A percentile compares a stretch with the other conserved stretches of the same genome.
Evolutionary conservation across 352 stramenopile genomes (phyloP).

Genomic region (Globisporangium parvum): DNA sequence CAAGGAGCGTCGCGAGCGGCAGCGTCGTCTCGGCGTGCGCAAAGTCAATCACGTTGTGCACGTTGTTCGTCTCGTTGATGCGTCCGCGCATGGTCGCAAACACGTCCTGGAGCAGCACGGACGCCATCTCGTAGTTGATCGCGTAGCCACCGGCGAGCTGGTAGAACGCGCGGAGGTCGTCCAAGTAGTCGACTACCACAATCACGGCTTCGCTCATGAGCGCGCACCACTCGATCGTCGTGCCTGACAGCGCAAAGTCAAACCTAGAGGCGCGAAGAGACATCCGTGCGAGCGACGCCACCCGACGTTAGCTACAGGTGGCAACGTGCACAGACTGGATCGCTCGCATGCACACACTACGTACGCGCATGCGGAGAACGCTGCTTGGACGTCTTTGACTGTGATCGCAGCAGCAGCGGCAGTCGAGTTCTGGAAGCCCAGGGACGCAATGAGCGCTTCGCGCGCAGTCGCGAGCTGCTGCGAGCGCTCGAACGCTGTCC

Average conservation of each 20-base stretch:
- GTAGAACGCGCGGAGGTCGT: constrained; percentile 71
- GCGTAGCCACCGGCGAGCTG: constrained; percentile 44
- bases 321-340: not conserved
- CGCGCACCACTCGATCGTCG: constrained; percentile 51
- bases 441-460: constrained; percentile 20
- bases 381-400: constrained; percentile 32
- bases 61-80: constrained; percentile 21
- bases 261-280: constrained; percentile 23
- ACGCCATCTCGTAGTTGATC: constrained; percentile 76
- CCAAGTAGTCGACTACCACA: constrained; percentile 47
- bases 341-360: constrained; percentile 7
- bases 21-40: constrained; percentile 72
- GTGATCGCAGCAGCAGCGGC: constrained; percentile 19
- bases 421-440: constrained; percentile 29
- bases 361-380: constrained; percentile 61
- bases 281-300: not conserved
- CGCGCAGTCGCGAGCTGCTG: constrained; percentile 25
- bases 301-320: not conserved
- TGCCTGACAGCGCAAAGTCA: constrained; percentile 53
- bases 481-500: constrained; percentile 29
- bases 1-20: constrained; percentile 60
- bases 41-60: constrained; percentile 54
- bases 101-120: constrained; percentile 54
- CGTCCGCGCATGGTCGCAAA: constrained; percentile 39
- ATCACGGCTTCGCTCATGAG: constrained; percentile 40